Conservation (phyloP, 495 filamentous ascomycete genomes). For the Penicillium ochrochloron region DNA sequence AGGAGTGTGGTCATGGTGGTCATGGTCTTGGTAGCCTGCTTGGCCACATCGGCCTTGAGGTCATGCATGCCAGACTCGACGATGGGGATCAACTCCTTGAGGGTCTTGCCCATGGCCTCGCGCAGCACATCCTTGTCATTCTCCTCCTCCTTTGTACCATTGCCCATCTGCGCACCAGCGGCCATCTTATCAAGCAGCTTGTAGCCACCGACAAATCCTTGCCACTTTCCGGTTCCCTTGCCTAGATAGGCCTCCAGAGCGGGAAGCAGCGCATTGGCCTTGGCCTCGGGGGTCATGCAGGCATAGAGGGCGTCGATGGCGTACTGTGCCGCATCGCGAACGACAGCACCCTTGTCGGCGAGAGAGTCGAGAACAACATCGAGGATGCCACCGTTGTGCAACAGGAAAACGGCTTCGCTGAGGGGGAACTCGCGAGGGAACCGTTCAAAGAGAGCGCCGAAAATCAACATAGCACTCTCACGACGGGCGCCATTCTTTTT, state of each 20-base stretch:
- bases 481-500: slow-evolving; percentile 89
- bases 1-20: slow-evolving; percentile 85
- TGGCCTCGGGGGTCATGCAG: slow-evolving; percentile 76
- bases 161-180: slow-evolving; percentile 84
- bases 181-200: slow-evolving; percentile 87
- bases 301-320: slow-evolving; percentile 87
- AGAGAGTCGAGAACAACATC: slow-evolving; percentile 78
- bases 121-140: slow-evolving; percentile 83
- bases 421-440: slow-evolving; percentile 77
- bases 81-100: slow-evolving; percentile 88
- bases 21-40: slow-evolving; percentile 90
- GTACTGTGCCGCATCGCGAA: slow-evolving; percentile 91
- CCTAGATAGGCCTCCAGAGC: slow-evolving; percentile 72
- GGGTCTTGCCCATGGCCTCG: slow-evolving; percentile 88
- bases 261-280: slow-evolving; percentile 79
- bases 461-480: slow-evolving; percentile 92
- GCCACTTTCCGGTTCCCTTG: slow-evolving; percentile 89
- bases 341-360: slow-evolving; percentile 86
- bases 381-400: slow-evolving; percentile 78
- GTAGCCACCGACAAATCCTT: slow-evolving; percentile 86
- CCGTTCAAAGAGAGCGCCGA: slow-evolving; percentile 90
- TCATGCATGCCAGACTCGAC: slow-evolving; percentile 96
- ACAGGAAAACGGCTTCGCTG: slow-evolving; percentile 78
- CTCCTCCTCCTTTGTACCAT: slow-evolving; percentile 78
- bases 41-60: slow-evolving; percentile 86